Evolutionary conservation across 768 basidiomycete genomes (phyloP).

Genomic region (Termitomyces sp.): DNA sequence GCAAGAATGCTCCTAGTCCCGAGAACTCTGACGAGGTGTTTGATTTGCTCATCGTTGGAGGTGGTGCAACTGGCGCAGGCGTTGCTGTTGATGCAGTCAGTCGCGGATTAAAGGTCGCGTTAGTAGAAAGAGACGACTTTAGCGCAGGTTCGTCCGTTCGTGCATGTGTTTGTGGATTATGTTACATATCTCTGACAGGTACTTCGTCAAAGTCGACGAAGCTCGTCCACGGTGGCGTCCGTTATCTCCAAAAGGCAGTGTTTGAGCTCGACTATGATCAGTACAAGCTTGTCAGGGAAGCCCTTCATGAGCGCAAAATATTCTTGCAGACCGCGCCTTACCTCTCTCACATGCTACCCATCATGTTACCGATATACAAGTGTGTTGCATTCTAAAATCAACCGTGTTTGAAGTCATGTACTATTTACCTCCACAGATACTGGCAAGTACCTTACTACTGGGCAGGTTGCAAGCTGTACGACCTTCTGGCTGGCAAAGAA

Average conservation of each 20-base stretch:
- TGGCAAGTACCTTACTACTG: slow-evolving; percentile 98
- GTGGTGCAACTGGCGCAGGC: slow-evolving; percentile 94
- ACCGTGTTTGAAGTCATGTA: background rate
- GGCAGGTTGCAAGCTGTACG: slow-evolving; percentile 95
- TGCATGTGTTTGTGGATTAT: background rate
- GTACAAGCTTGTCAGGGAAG: slow-evolving; percentile 94
- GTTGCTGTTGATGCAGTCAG: slow-evolving; percentile 95
- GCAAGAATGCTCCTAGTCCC: background rate
- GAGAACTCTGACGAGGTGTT: slow-evolving; percentile 44
- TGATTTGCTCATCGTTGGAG: slow-evolving; percentile 84
- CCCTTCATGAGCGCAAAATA: slow-evolving; percentile 85
- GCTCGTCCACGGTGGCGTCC: slow-evolving; percentile 95
- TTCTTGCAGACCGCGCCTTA: slow-evolving; percentile 97
- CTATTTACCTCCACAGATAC: slow-evolving; percentile 42
- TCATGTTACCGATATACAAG: slow-evolving; percentile 98
- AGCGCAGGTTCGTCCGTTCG: slow-evolving; percentile 60
- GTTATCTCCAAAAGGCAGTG: slow-evolving; percentile 96
- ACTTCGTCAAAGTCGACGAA: slow-evolving; percentile 98
- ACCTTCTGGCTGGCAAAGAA: slow-evolving; percentile 89
- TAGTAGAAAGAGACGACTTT: slow-evolving; percentile 94
- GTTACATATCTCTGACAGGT: slow-evolving; percentile 38
- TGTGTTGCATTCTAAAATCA: slow-evolving; percentile 22
- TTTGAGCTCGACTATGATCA: slow-evolving; percentile 95
- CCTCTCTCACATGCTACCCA: slow-evolving; percentile 87
- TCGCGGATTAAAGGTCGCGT: slow-evolving; percentile 85